Base-by-base conservation (phyloP, 306 rosid genomes). In the Dalbergia oliveri region DNA sequence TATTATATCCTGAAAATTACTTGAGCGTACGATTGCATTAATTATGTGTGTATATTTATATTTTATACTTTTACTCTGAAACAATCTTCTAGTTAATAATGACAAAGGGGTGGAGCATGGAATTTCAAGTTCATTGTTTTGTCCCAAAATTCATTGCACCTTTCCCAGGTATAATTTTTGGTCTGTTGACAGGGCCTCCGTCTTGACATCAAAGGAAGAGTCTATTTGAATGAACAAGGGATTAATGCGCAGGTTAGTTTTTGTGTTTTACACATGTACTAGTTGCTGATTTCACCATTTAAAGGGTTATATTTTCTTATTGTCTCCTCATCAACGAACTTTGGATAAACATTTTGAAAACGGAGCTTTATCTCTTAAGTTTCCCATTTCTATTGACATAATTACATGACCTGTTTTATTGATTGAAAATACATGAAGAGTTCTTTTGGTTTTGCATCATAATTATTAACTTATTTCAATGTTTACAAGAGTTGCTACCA, bases 211-310 rank as follows among this genome's bases (percentile, higher is more conserved):
- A 82, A 84, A 34, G 99, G 99, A 15, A 87, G 98, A 79, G 53
- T 94, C 58, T 95, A 93, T 86, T 58, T 95, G 69, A 95, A 90
- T 79, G 91, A 90, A 69, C 97, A 91, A 70, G 99, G 99, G 65
- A 91, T 95, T 53, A 94, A 95, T 82, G 98, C 98, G 10, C 99
- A 93, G 99, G 99, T 94, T 81, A 59, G 75, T 75, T 69, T 71
- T 33, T 16, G 18, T 14, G 33, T 15, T 78, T 58, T 73, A 19
- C 31, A 39, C 31, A 26, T 26, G 9, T 73, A 34, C 44, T 5
- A 23, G 11, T 61, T 69, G 10, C 14, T 63, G 60, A 59, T 73
- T 68, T n/a, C 63, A 21, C 26, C 9, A 35, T 4, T 37, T n/a
- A 31, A 73, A 51, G n/a, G 44, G 31, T 64, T 73, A 12, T 5